Percentiles rank a stretch among this genome's conserved stretches.
phyloP scores from a whole-genome alignment of 2,329 filamentous ascomycete species.

The Diaporthe australafricana region DNA sequence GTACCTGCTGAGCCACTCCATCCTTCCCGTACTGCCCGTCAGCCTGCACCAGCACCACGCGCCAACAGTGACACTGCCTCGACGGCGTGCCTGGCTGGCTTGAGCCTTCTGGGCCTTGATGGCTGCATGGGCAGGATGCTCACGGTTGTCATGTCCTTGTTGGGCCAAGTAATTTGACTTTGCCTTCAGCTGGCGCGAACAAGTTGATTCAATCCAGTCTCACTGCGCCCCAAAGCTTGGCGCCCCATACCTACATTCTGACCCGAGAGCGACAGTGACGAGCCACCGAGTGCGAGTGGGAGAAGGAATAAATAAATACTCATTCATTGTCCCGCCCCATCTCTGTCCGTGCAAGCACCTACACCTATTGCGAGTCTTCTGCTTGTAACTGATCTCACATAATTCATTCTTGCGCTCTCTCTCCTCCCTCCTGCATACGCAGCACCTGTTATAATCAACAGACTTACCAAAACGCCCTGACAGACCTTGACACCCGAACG shows the following conservation, averaged over 20 bases:
- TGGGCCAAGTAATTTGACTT: background rate
- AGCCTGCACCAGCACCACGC: background rate
- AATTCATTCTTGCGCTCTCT: too few species aligned
- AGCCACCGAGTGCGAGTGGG: background rate
- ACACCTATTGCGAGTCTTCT: background rate
- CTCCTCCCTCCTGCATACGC: too few species aligned
- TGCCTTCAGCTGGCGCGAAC: constrained; percentile 13
- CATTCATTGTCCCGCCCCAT: background rate
- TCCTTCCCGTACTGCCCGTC: background rate
- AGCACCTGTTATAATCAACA: too few species aligned
- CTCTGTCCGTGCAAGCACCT: background rate
- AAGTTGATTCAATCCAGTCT: background rate
- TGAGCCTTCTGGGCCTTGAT: background rate
- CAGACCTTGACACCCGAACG: too few species aligned
- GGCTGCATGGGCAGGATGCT: background rate
- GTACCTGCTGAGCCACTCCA: constrained; percentile 1
- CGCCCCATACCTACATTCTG: background rate
- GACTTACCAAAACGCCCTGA: too few species aligned
- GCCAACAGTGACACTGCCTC: constrained; percentile 11
- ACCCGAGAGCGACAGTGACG: constrained; percentile 4
- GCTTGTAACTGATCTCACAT: background rate
- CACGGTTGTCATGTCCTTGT: background rate
- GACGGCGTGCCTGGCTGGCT: too few species aligned
- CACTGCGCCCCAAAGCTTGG: constrained; percentile 27
- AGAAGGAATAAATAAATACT: background rate